A percentile compares a stretch with the other conserved stretches of the same genome.
phyloP scores from a whole-genome alignment of 208 protist genomes.

The Porcisia hertigi region DNA sequence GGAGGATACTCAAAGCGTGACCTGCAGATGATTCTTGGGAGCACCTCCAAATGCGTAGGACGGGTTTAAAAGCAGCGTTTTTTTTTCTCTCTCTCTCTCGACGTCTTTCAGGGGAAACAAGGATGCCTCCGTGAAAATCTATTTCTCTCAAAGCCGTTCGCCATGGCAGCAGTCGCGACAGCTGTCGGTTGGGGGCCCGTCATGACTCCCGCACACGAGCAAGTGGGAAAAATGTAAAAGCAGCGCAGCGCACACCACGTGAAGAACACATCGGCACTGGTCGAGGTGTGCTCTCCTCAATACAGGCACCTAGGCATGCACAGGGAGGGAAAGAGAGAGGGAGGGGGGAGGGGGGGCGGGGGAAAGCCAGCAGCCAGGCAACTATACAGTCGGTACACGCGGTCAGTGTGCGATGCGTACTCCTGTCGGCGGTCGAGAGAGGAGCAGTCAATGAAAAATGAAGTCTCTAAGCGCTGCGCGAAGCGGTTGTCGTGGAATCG shows the following conservation, averaged over 20 bases:
- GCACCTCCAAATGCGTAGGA: no score
- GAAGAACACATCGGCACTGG: not conserved
- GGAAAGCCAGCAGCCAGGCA: not conserved
- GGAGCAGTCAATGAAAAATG: constrained; percentile 26
- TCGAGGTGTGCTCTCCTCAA: not conserved
- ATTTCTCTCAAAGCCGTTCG: no score
- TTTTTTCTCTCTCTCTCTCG: no score
- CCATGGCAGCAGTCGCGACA: no score
- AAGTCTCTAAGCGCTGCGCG: not conserved
- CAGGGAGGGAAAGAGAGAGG: no score
- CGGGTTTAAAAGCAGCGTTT: no score
- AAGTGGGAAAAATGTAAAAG: no score
- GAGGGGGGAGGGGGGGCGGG: not conserved
- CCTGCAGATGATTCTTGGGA: not conserved
- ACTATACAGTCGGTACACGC: not conserved
- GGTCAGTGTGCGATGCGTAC: constrained; percentile 22
- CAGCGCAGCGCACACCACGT: not conserved
- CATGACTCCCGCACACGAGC: no score
- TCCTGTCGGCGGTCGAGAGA: constrained; percentile 10
- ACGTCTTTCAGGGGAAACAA: no score
- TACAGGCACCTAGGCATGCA: no score
- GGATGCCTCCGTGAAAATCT: no score
- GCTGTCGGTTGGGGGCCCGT: no score
- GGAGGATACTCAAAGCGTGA: not conserved
- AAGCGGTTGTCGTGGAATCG: not conserved